These are phyloP conservation scores for Plasmodium blacklocki DNA, from an alignment of 169 alveolate species.

Conservation along the genomic window DNA sequence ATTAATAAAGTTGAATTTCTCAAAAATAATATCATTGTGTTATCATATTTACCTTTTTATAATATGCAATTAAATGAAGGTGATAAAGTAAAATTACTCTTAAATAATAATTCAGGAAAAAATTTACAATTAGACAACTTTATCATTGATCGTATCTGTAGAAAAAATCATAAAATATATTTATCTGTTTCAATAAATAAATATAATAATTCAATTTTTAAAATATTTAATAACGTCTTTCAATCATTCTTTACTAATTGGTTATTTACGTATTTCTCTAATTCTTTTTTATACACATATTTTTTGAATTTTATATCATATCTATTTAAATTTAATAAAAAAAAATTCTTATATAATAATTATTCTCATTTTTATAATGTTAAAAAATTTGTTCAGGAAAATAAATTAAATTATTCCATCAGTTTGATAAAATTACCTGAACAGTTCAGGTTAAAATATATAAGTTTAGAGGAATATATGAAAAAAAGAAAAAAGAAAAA, in stretches of 20 bases:
- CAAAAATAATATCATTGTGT: neutral
- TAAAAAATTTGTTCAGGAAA: slow-evolving; percentile 8
- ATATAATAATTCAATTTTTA: no score
- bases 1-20: slow-evolving; percentile 42
- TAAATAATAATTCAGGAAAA: neutral
- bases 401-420: slow-evolving; percentile 3
- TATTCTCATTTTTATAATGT: neutral
- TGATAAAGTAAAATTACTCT: slow-evolving; percentile 3
- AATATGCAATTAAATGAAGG: slow-evolving; percentile 28
- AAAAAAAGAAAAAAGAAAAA: slow-evolving; percentile 18
- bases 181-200: slow-evolving; percentile 14
- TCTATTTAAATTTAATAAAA: no score
- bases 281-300: no score
- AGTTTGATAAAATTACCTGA: slow-evolving; percentile 34
- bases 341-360: no score
- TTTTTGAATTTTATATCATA: no score
- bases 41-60: slow-evolving; percentile 34
- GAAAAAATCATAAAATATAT: slow-evolving; percentile 8
- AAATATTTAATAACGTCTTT: no score
- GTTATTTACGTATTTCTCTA: no score
- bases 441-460: slow-evolving; percentile 30
- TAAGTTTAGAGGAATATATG: slow-evolving; percentile 31
- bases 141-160: slow-evolving; percentile 21
- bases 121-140: neutral
- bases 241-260: no score